Base-by-base conservation (phyloP, 1,139 yeast genomes). In the Zygosaccharomyces sapae region DNA sequence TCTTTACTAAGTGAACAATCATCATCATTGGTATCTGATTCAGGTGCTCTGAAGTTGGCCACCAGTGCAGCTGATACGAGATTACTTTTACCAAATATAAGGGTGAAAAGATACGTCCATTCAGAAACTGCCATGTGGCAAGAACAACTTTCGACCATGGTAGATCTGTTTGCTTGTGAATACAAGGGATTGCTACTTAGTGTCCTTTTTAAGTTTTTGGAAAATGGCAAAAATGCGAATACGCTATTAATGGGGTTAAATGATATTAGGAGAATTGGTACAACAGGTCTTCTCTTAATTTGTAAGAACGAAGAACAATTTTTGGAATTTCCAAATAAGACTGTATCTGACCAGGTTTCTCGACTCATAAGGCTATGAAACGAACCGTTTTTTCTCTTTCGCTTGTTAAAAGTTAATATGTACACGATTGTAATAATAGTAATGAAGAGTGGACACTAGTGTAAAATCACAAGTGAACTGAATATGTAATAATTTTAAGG, bases 301-400 rank as follows among this genome's bases (percentile, higher is more conserved):
- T 48, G 54, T 10, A 36, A 45, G 4, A 18, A 41, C 4, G 54
- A 46, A 3, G 51, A 51, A 22, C 55, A 57, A 31, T 45, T 62
- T 18, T 45, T 63, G n/a, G 66, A 62, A 43, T 62, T 62, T 34
- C 54, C 55, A 33, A 57, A 53, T 34, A 55, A 50, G 39, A 16
- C 44, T 9, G 44, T 58, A 1, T 56, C 63, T 3, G 59, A 60
- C 12, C 55, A 60, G 36, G 56, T 61, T 6, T 56, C 45, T 39
- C 54, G 49, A n/a, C 34, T 59, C 38, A 47, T 57, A 37, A 44
- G 27, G 33, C 46, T 45, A 24, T 24, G 27, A 24, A 38, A 5
- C 9, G 34, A 12, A 31, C 19, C 20, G 4, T 12, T 31, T 18
- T 30, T 30, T 30, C 13, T 30, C 12, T 31, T 31, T 27, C 4